Conservation (phyloP, 2,329 filamentous ascomycete genomes). For the Curvularia sp. region DNA sequence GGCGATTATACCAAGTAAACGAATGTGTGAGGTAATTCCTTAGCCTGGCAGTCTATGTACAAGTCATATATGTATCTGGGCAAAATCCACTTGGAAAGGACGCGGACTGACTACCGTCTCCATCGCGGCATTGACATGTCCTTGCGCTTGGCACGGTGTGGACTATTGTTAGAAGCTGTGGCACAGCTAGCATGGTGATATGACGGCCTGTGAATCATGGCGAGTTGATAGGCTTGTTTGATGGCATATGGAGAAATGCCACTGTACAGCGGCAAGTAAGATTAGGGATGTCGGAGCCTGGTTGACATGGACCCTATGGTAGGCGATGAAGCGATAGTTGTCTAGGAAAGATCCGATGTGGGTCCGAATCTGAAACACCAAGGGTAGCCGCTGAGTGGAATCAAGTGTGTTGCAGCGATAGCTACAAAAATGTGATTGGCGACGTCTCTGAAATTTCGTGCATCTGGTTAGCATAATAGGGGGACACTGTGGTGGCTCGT, state of each 20-base stretch:
- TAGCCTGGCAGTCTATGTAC: conserved; percentile 1
- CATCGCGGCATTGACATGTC: conserved; percentile 12
- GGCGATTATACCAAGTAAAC: conserved; percentile 21
- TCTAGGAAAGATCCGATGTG: conserved; percentile 24
- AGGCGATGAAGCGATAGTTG: conserved; percentile 22
- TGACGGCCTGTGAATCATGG: conserved; percentile 24
- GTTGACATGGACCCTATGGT: conserved; percentile 38
- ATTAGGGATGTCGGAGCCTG: conserved; percentile 22
- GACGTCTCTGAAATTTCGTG: conserved; percentile 20
- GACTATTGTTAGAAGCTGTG: conserved; percentile 21
- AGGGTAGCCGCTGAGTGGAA: conserved; percentile 13
- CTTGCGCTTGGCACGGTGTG: conserved; percentile 6
- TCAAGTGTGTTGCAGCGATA: conserved; percentile 24
- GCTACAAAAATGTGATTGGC: conserved; percentile 22
- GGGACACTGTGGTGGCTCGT: conserved; percentile 25
- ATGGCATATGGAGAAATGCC: conserved; percentile 18
- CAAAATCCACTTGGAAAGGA: conserved; percentile 22
- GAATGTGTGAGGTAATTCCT: conserved; percentile 21
- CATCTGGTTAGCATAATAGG: conserved; percentile 18
- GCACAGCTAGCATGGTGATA: conserved; percentile 28
- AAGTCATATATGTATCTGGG: conserved; percentile 20
- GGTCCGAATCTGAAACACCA: conserved; percentile 34
- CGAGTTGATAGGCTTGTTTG: conserved; percentile 17
- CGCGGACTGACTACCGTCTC: conserved; percentile 22
- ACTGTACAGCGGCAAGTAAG: conserved; percentile 21